phyloP scores from a whole-genome alignment of 495 filamentous ascomycete genomes.

The Polyplosphaeria fusca region DNA sequence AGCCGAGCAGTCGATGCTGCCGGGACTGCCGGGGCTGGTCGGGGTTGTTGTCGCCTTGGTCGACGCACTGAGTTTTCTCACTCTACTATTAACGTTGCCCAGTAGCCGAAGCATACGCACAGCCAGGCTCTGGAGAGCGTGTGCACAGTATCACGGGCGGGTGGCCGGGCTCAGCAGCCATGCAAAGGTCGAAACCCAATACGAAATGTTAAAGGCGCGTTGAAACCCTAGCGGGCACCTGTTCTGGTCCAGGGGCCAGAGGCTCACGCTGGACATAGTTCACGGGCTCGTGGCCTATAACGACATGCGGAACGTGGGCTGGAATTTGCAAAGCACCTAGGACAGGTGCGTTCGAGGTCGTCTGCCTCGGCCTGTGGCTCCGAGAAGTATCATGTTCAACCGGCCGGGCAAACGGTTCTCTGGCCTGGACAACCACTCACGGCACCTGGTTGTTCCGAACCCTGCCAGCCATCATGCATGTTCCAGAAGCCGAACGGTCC shows the following conservation, averaged over 20 bases:
- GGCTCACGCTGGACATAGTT: too few relatives aligned
- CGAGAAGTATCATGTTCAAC: constrained; percentile 1
- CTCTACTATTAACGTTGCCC: too few relatives aligned
- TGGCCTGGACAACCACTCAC: constrained; percentile 16
- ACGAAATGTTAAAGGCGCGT: background rate
- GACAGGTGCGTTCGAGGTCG: too few relatives aligned
- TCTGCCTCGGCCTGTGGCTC: constrained; percentile 13
- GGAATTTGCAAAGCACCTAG: background rate
- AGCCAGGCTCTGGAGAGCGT: too few relatives aligned
- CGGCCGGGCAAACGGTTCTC: constrained; percentile 7
- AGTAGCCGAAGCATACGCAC: too few relatives aligned
- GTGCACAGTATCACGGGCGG: too few relatives aligned
- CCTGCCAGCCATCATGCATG: constrained; percentile 11
- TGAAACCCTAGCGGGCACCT: background rate
- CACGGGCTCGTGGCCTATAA: constrained; percentile 1
- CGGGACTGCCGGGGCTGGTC: background rate
- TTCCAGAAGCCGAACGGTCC: background rate
- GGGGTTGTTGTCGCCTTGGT: background rate
- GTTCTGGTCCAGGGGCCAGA: too few relatives aligned
- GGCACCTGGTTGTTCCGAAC: constrained; percentile 18
- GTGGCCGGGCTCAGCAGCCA: too few relatives aligned
- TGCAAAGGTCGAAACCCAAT: background rate
- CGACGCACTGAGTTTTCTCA: too few relatives aligned
- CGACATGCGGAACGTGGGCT: background rate
- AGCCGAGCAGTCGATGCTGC: constrained; percentile 5